Conservation (phyloP, 1,139 yeast genomes). For the Diutina pseudorugosa region DNA sequence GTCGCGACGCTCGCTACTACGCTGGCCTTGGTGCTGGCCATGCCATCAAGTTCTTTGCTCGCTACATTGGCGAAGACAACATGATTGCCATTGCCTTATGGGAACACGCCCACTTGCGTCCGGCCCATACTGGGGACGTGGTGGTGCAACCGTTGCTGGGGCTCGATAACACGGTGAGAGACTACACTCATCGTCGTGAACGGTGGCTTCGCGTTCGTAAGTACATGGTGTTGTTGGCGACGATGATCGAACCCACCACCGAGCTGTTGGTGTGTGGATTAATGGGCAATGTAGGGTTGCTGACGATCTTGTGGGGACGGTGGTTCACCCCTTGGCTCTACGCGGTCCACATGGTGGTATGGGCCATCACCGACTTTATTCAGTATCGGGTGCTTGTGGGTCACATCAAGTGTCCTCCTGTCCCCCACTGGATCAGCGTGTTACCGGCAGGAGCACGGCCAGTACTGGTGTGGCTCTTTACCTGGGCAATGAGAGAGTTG, state of each 20-base stretch:
- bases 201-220: slow-evolving; percentile 86
- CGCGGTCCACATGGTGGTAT: slow-evolving; percentile 40
- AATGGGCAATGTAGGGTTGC: slow-evolving; percentile 51
- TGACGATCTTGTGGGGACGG: slow-evolving; percentile 29
- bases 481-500: slow-evolving; percentile 60
- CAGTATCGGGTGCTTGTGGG: slow-evolving; percentile 40
- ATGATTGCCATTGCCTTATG: slow-evolving; percentile 85
- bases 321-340: slow-evolving; percentile 27
- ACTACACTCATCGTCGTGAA: slow-evolving; percentile 56
- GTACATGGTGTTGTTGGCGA: slow-evolving; percentile 80
- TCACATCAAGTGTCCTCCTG: slow-evolving; percentile 12
- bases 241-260: slow-evolving; percentile 78
- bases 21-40: slow-evolving; percentile 35
- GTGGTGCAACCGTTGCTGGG: slow-evolving; percentile 66
- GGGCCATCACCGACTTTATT: slow-evolving; percentile 54
- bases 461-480: slow-evolving; percentile 16
- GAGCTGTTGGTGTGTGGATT: slow-evolving; percentile 61
- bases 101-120: slow-evolving; percentile 56
- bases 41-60: slow-evolving; percentile 53
- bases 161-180: slow-evolving; percentile 20
- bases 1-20: slow-evolving; percentile 19
- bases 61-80: slow-evolving; percentile 85
- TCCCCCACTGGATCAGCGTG: slow-evolving; percentile 19
- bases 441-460: slow-evolving; percentile 9
- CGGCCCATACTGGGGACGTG: slow-evolving; percentile 68